phyloP scores from a whole-genome alignment of 495 filamentous ascomycete species.

The Penicillium fimorum region DNA sequence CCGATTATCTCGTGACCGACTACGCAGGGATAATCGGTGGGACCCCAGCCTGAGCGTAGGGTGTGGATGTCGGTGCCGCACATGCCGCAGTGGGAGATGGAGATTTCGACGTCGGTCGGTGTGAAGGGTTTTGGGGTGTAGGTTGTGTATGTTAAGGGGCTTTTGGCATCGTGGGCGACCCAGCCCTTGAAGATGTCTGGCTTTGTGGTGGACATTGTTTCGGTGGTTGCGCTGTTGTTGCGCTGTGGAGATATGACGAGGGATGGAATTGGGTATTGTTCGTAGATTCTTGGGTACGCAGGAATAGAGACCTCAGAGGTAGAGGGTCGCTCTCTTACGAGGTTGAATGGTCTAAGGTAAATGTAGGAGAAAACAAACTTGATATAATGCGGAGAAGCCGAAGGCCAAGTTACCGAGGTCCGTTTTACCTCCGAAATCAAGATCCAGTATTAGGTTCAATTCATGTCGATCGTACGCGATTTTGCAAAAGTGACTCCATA shows the following conservation, averaged over 20 bases:
- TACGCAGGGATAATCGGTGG: slow-evolving; percentile 66
- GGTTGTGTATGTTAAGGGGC: slow-evolving; percentile 67
- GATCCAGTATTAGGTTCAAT: slow-evolving; percentile 6
- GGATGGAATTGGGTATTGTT: slow-evolving; percentile 3
- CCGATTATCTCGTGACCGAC: slow-evolving; percentile 89
- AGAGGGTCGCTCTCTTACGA: not conserved
- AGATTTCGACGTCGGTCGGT: slow-evolving; percentile 64
- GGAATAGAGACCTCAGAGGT: not conserved
- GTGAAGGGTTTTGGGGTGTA: slow-evolving; percentile 78
- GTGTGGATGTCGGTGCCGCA: slow-evolving; percentile 80
- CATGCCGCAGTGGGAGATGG: slow-evolving; percentile 76
- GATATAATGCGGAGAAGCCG: slow-evolving; percentile 13
- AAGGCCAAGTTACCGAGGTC: slow-evolving; percentile 15
- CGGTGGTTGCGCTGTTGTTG: slow-evolving; percentile 9
- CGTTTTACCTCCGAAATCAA: slow-evolving; percentile 3
- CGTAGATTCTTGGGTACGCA: not conserved
- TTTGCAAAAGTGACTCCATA: slow-evolving; percentile 12
- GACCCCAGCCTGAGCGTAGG: slow-evolving; percentile 70
- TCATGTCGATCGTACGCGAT: not conserved
- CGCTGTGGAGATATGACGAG: not conserved
- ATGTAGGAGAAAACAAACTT: not conserved
- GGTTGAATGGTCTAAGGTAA: not conserved
- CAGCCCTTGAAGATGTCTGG: slow-evolving; percentile 70
- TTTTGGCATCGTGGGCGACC: slow-evolving; percentile 68
- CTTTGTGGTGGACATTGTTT: slow-evolving; percentile 16